These are phyloP conservation scores for Talaromyces atroroseus DNA, from an alignment of 2,329 filamentous ascomycete species.

Conservation along the genomic window DNA sequence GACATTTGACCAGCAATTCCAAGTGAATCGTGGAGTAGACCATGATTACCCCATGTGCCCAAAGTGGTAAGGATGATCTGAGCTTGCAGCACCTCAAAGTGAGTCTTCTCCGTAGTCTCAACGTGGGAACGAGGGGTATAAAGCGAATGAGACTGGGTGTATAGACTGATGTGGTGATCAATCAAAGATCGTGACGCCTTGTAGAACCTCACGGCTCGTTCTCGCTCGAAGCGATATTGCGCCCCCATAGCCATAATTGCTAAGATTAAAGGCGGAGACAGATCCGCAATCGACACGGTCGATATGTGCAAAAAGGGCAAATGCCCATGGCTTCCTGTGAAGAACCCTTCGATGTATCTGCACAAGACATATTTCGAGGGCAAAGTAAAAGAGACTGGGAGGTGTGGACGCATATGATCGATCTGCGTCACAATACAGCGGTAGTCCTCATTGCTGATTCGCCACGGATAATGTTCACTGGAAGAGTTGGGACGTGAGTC, in stretches of 20 bases:
- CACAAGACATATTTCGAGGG: slow-evolving; percentile 10
- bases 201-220: slow-evolving; percentile 10
- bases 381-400: slow-evolving; percentile 5
- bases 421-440: not conserved
- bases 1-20: slow-evolving; percentile 9
- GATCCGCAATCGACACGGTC: slow-evolving; percentile 6
- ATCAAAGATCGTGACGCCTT: slow-evolving; percentile 10
- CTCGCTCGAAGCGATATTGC: slow-evolving; percentile 11
- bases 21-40: slow-evolving; percentile 6
- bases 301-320: slow-evolving; percentile 6
- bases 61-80: slow-evolving; percentile 10
- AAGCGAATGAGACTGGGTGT: slow-evolving; percentile 2
- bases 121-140: slow-evolving; percentile 6
- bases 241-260: slow-evolving; percentile 8
- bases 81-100: slow-evolving; percentile 10
- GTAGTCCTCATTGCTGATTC: slow-evolving; percentile 10
- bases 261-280: slow-evolving; percentile 6
- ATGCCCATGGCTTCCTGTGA: slow-evolving; percentile 10
- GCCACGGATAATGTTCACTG: slow-evolving; percentile 7
- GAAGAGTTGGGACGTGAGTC: slow-evolving; percentile 6
- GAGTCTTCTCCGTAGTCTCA: slow-evolving; percentile 8
- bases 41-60: slow-evolving; percentile 9
- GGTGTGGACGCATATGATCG: slow-evolving; percentile 2
- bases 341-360: slow-evolving; percentile 11
- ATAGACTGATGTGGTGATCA: slow-evolving; percentile 2